Conservation (phyloP, 306 rosid genomes). For the Gillenia trifoliata region DNA sequence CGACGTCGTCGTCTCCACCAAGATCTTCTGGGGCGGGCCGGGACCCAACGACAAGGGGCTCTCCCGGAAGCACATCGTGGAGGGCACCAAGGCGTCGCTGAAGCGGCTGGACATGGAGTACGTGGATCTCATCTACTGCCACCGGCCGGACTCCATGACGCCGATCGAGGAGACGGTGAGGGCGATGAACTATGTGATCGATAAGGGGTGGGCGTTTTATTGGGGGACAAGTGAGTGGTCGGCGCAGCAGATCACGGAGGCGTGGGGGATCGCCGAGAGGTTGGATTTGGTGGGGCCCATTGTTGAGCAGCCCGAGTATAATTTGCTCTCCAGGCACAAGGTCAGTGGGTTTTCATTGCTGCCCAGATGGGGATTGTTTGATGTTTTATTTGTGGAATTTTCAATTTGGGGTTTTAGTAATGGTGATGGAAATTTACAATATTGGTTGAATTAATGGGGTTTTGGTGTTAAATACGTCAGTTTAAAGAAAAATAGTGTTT, state of each 20-base stretch:
- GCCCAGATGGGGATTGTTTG: neutral
- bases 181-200: constrained; percentile 83
- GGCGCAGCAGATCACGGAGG: constrained; percentile 95
- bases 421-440: neutral
- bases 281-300: constrained; percentile 80
- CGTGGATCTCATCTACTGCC: constrained; percentile 78
- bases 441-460: neutral
- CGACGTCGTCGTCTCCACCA: constrained; percentile 85
- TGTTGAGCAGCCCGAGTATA: constrained; percentile 99
- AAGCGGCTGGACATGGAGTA: constrained; percentile 87
- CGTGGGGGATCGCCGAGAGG: constrained; percentile 71
- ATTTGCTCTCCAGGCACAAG: constrained; percentile 80
- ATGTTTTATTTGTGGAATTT: neutral
- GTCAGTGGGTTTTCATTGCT: constrained; percentile 15
- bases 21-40: constrained; percentile 97
- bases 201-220: constrained; percentile 85
- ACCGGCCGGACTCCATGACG: constrained; percentile 68
- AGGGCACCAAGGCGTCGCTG: constrained; percentile 81
- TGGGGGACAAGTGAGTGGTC: constrained; percentile 99
- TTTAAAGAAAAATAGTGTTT: neutral
- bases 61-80: constrained; percentile 79
- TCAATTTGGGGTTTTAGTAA: neutral
- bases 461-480: neutral
- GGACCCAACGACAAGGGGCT: constrained; percentile 97
- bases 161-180: constrained; percentile 95